phyloP scores from a whole-genome alignment of 2,329 filamentous ascomycete species.

The Pseudopyricularia cyperi region DNA sequence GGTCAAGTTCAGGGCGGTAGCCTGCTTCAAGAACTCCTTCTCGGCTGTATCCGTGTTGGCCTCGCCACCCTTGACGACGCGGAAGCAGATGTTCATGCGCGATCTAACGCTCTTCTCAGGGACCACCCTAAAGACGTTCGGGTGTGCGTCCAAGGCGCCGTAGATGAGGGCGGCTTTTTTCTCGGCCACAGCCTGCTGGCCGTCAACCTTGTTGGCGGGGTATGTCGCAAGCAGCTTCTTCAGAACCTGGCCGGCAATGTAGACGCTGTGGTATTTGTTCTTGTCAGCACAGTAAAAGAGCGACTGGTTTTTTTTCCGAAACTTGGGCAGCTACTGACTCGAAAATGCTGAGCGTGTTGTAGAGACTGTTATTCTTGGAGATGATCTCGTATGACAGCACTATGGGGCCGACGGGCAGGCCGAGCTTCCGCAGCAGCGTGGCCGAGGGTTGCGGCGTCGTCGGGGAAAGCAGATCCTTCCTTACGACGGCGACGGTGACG shows the following conservation, averaged over 20 bases:
- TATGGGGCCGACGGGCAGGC: conserved; percentile 64
- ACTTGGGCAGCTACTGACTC: conserved; percentile 35
- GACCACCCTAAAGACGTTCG: conserved; percentile 63
- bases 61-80: conserved; percentile 47
- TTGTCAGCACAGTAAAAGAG: too few relatives aligned
- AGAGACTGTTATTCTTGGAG: conserved; percentile 86
- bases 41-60: conserved; percentile 49
- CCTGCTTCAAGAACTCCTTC: conserved; percentile 66
- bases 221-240: conserved; percentile 55
- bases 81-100: conserved; percentile 93
- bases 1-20: conserved; percentile 52
- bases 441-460: conserved; percentile 43
- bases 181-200: conserved; percentile 61
- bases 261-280: conserved; percentile 47
- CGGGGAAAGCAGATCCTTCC: conserved; percentile 66
- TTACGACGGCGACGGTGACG: conserved; percentile 74
- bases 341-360: conserved; percentile 93
- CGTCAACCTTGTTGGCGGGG: conserved; percentile 53
- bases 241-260: conserved; percentile 80
- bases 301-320: too few relatives aligned
- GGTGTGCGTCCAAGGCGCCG: conserved; percentile 57
- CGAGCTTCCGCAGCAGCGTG: conserved; percentile 57
- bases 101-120: conserved; percentile 65
- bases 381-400: conserved; percentile 75
- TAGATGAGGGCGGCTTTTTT: conserved; percentile 72